Evolutionary conservation across 2,329 filamentous ascomycete genomes (phyloP).

Genomic region (Dendryphion nanum): DNA sequence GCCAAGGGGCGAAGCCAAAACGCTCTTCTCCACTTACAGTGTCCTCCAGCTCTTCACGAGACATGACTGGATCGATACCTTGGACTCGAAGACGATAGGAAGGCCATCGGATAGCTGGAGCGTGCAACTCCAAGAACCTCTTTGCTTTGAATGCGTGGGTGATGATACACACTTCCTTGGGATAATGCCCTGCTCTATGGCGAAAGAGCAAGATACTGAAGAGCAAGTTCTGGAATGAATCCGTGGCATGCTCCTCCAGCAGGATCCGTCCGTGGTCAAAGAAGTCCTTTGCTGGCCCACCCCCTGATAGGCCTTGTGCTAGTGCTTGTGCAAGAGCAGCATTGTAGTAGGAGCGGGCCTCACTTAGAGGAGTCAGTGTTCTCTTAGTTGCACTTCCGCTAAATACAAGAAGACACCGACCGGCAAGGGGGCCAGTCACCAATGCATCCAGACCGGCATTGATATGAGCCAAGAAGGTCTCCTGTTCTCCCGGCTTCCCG

Average conservation of each 20-base stretch:
- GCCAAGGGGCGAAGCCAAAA: conserved; percentile 39
- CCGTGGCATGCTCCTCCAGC: conserved; percentile 70
- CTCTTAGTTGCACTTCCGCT: conserved; percentile 60
- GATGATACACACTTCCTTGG: conserved; percentile 42
- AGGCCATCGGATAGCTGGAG: conserved; percentile 45
- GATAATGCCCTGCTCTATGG: conserved; percentile 39
- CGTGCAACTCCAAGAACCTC: conserved; percentile 43
- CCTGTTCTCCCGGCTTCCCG: conserved; percentile 63
- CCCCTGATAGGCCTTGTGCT: conserved; percentile 18
- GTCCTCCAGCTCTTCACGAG: conserved; percentile 31
- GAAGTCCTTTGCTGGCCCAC: conserved; percentile 21
- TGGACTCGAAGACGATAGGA: conserved; percentile 39
- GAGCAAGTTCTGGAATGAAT: conserved; percentile 82
- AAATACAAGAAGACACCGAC: conserved; percentile 60
- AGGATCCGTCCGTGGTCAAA: conserved; percentile 48
- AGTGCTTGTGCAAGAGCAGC: conserved; percentile 28
- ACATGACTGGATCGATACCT: conserved; percentile 48
- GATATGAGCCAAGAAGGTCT: conserved; percentile 76
- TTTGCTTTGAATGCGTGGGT: conserved; percentile 50
- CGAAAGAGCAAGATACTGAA: conserved; percentile 66
- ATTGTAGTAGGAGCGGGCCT: conserved; percentile 38
- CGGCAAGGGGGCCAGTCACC: conserved; percentile 40
- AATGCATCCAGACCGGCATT: conserved; percentile 61
- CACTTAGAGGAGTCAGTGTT: conserved; percentile 28
- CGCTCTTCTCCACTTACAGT: conserved; percentile 37